A percentile compares a stretch with the other conserved stretches of the same genome.
Evolutionary conservation across 257 asterid genomes (phyloP).

Genomic region (Przewalskia tangutica): DNA sequence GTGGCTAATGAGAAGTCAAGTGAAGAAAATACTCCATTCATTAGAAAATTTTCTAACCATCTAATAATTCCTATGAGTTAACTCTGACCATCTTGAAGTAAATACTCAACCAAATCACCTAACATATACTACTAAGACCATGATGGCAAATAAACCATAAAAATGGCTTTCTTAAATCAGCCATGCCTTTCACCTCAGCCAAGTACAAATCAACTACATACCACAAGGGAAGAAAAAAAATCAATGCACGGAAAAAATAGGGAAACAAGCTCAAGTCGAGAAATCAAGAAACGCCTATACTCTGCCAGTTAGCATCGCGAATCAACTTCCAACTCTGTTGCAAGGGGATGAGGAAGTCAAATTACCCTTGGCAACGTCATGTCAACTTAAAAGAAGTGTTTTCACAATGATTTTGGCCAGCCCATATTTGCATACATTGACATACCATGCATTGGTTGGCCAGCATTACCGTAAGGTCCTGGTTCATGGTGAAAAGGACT

Average conservation of each 20-base stretch:
- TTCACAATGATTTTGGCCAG: slow-evolving; percentile 53
- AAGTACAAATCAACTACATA: not conserved
- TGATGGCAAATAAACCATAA: not conserved
- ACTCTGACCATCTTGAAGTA: not conserved
- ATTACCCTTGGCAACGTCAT: not conserved
- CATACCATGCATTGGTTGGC: slow-evolving; percentile 42
- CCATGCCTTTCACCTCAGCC: not conserved
- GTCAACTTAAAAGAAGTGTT: slow-evolving; percentile 36
- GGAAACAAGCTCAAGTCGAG: not conserved
- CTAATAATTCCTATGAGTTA: not conserved
- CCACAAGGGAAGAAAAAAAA: not conserved
- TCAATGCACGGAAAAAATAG: not conserved
- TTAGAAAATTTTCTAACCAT: not conserved
- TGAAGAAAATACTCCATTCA: not conserved
- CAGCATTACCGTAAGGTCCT: slow-evolving; percentile 31
- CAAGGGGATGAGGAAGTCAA: slow-evolving; percentile 1
- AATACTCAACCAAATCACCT: not conserved
- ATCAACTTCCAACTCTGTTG: not conserved
- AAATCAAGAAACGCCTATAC: slow-evolving; percentile 8
- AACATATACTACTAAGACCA: not conserved
- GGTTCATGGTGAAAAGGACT: slow-evolving; percentile 39
- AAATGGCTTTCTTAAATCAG: not conserved
- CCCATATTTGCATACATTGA: slow-evolving; percentile 44
- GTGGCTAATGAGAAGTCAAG: not conserved
- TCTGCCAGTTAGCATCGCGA: slow-evolving; percentile 13